Evolutionary conservation across 2,329 filamentous ascomycete genomes (phyloP).

Genomic region (Ophiocordyceps unilateralis): DNA sequence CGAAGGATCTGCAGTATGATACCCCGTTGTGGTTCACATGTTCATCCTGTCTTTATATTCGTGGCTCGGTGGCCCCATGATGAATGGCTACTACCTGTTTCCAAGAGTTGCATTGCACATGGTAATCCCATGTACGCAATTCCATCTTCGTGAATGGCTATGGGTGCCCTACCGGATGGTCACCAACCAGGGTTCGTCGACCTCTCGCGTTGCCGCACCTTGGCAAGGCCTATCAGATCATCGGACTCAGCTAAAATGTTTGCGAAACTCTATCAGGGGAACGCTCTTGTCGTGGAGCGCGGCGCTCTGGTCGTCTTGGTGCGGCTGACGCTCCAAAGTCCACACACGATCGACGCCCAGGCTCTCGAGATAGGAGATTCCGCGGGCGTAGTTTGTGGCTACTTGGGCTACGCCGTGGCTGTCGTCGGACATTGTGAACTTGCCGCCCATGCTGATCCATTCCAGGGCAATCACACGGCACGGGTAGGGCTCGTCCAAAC

Average conservation of each 20-base stretch:
- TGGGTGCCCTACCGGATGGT: too few relatives aligned
- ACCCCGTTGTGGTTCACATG: neutral
- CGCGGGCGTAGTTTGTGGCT: slow-evolving; percentile 62
- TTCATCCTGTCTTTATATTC: neutral
- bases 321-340: slow-evolving; percentile 26
- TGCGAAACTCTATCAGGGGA: slow-evolving; percentile 21
- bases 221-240: too few relatives aligned
- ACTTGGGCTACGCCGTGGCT: slow-evolving; percentile 81
- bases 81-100: too few relatives aligned
- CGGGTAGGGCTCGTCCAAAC: slow-evolving; percentile 80
- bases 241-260: slow-evolving; percentile 8
- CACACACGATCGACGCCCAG: slow-evolving; percentile 48
- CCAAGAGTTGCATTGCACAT: too few relatives aligned
- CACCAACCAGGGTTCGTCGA: too few relatives aligned
- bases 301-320: slow-evolving; percentile 7
- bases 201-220: too few relatives aligned
- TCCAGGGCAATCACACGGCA: slow-evolving; percentile 60
- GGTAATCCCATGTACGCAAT: too few relatives aligned
- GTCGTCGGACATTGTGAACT: slow-evolving; percentile 86
- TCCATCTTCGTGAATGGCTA: too few relatives aligned
- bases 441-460: slow-evolving; percentile 56
- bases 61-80: too few relatives aligned
- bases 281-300: slow-evolving; percentile 25
- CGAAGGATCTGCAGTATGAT: slow-evolving; percentile 1
- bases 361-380: slow-evolving; percentile 51